phyloP scores from a whole-genome alignment of 169 alveolate genomes.

The Perkinsus chesapeaki region DNA sequence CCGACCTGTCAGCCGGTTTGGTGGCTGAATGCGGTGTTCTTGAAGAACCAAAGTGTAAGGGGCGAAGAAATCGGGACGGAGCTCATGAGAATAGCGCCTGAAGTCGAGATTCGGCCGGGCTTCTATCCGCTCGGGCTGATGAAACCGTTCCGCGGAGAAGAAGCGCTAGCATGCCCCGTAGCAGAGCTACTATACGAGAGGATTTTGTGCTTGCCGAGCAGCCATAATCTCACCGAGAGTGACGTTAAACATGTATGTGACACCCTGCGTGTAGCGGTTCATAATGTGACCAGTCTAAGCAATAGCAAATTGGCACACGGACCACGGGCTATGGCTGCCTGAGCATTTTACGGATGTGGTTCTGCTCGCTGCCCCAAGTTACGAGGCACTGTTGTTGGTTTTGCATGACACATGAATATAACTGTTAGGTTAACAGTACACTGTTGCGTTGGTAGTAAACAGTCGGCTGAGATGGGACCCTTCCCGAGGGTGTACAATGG shows the following conservation, averaged over 20 bases:
- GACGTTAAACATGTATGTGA: not conserved
- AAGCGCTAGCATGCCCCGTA: not conserved
- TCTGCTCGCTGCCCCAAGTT: not conserved
- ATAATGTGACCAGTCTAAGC: no score
- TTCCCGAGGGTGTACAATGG: no score
- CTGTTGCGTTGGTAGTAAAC: no score
- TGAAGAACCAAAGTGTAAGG: not conserved
- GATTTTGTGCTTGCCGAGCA: not conserved
- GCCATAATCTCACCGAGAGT: not conserved
- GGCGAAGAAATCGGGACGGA: slow-evolving; percentile 1
- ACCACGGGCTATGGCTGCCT: no score
- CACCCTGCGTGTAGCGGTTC: slow-evolving; percentile 9
- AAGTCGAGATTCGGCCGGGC: slow-evolving; percentile 12
- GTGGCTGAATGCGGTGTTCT: slow-evolving; percentile 9
- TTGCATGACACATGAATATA: no score
- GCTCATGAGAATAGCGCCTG: not conserved
- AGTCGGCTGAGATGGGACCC: no score
- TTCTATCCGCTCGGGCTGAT: not conserved
- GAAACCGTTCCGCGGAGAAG: not conserved
- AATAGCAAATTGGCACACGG: no score
- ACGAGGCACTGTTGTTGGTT: not conserved
- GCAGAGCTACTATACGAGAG: slow-evolving; percentile 8
- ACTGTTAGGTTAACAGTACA: no score
- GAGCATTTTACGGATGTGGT: not conserved
- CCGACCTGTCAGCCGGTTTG: not conserved